phyloP scores from a whole-genome alignment of 441 rosid genomes.

The Oxalis stricta region DNA sequence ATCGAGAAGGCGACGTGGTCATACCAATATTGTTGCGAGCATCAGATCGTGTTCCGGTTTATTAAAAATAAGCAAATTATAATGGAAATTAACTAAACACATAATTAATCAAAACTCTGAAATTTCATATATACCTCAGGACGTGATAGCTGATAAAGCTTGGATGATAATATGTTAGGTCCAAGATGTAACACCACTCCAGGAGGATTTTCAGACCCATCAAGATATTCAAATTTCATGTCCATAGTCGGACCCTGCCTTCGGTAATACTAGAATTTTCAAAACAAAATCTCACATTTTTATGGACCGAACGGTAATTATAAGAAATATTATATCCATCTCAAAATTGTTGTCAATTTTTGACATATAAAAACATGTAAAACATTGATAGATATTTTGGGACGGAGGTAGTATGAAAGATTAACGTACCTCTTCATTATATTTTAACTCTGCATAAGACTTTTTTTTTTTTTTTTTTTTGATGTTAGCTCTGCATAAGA shows the following conservation, averaged over 20 bases:
- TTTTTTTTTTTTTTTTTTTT: no score
- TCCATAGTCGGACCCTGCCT: slow-evolving; percentile 13
- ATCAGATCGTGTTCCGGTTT: slow-evolving; percentile 9
- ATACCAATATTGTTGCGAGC: slow-evolving; percentile 12
- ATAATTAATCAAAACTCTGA: no score
- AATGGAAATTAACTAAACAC: not conserved
- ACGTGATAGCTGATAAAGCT: slow-evolving; percentile 25
- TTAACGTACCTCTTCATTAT: slow-evolving; percentile 10
- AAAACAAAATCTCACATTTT: not conserved
- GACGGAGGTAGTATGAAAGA: not conserved
- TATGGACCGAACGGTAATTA: no score
- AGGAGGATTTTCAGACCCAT: slow-evolving; percentile 13
- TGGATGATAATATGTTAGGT: slow-evolving; percentile 9
- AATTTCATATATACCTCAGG: slow-evolving; percentile 29
- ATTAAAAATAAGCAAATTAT: not conserved
- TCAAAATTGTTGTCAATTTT: no score
- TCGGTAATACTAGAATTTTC: not conserved
- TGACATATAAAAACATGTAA: no score
- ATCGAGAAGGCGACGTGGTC: slow-evolving; percentile 5
- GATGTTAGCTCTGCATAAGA: no score
- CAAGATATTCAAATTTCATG: not conserved
- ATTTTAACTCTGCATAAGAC: no score
- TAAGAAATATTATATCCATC: no score
- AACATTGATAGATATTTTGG: no score
- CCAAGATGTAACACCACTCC: slow-evolving; percentile 3